Evolutionary conservation across 768 basidiomycete species (phyloP).

Genomic region (Auricularia cornea): DNA sequence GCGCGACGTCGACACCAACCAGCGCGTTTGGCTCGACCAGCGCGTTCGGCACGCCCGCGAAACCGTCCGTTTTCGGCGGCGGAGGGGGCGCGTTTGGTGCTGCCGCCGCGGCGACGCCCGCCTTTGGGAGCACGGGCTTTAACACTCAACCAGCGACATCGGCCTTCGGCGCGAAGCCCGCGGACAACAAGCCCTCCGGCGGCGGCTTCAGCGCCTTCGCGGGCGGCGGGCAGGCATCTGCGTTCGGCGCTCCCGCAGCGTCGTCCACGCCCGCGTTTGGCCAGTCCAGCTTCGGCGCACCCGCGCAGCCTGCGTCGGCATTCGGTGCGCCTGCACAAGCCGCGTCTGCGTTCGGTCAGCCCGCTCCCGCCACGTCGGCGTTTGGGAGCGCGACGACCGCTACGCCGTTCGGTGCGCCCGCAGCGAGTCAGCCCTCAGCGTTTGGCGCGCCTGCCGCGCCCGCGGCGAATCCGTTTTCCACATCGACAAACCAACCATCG

Average conservation of each 20-base stretch:
- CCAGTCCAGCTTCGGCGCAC: not conserved
- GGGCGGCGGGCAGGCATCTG: constrained; percentile 32
- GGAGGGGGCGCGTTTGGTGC: not conserved
- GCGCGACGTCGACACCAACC: too few species aligned
- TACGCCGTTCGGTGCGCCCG: constrained; percentile 4
- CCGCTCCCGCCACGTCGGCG: not conserved
- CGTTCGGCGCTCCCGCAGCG: constrained; percentile 57
- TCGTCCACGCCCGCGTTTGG: constrained; percentile 47
- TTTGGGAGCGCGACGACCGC: too few species aligned
- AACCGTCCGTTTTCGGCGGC: not conserved
- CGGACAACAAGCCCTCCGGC: not conserved
- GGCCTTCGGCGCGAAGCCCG: not conserved
- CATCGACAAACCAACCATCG: not conserved
- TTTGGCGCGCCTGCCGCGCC: not conserved
- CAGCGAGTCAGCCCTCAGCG: not conserved
- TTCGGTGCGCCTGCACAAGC: constrained; percentile 26
- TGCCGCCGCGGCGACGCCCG: not conserved
- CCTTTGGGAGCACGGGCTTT: not conserved
- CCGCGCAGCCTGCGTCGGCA: constrained; percentile 20
- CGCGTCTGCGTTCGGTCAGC: constrained; percentile 28
- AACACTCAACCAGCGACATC: not conserved
- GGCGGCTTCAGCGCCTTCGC: not conserved
- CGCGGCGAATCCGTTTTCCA: not conserved
- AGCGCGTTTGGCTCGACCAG: not conserved
- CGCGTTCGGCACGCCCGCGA: not conserved